phyloP scores from a whole-genome alignment of 352 stramenopile genomes.

The Phytopythium montanum region DNA sequence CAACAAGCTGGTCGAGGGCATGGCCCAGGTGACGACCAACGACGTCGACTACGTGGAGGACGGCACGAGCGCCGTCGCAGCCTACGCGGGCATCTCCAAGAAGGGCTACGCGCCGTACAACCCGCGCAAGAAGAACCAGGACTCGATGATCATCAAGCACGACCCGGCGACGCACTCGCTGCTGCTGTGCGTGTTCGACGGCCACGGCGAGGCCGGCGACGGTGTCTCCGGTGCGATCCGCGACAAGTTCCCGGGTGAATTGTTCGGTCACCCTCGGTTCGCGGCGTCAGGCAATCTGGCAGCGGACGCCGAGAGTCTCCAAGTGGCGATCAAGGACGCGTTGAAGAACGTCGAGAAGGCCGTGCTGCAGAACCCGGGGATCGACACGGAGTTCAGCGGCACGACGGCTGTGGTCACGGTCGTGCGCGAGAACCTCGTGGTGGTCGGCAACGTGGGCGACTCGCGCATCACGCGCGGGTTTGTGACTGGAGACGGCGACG shows the following conservation, averaged over 20 bases:
- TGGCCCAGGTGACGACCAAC: slow-evolving; percentile 56
- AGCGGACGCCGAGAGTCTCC: slow-evolving; percentile 50
- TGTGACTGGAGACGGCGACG: slow-evolving; percentile 39
- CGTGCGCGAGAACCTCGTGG: slow-evolving; percentile 79
- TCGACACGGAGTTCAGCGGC: slow-evolving; percentile 93
- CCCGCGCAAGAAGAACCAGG: slow-evolving; percentile 97
- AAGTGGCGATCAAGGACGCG: slow-evolving; percentile 54
- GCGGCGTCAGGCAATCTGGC: slow-evolving; percentile 39
- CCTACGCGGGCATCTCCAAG: slow-evolving; percentile 79
- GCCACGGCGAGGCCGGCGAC: slow-evolving; percentile 95
- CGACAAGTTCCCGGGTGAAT: slow-evolving; percentile 83
- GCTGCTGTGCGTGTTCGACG: slow-evolving; percentile 95
- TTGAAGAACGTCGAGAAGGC: slow-evolving; percentile 66
- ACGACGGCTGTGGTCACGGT: slow-evolving; percentile 79
- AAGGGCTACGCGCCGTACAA: slow-evolving; percentile 92
- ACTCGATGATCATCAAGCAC: slow-evolving; percentile 95
- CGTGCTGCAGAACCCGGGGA: slow-evolving; percentile 87
- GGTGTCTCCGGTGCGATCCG: slow-evolving; percentile 89
- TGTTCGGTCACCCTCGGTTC: slow-evolving; percentile 91
- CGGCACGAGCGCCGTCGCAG: slow-evolving; percentile 46
- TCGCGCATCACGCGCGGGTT: slow-evolving; percentile 91
- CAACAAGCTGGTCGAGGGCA: slow-evolving; percentile 80
- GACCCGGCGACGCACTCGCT: slow-evolving; percentile 90
- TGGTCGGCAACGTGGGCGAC: slow-evolving; percentile 97
- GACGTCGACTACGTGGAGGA: slow-evolving; percentile 67